phyloP scores from a whole-genome alignment of 345 rosid genomes.

The Acer campestre region DNA sequence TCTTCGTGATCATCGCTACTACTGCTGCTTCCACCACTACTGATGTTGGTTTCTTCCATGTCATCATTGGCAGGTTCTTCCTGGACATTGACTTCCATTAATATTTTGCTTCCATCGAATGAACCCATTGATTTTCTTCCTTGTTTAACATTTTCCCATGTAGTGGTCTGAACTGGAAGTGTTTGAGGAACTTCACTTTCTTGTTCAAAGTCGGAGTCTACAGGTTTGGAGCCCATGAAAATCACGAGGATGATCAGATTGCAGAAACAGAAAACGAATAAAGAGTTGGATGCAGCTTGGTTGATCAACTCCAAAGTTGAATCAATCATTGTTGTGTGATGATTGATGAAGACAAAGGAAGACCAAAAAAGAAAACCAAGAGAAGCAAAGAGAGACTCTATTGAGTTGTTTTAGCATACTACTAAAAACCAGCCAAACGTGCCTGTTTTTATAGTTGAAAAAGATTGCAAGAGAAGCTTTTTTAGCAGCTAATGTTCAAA shows the following conservation, averaged over 20 bases:
- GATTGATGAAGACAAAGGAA: background rate
- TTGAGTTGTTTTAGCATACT: background rate
- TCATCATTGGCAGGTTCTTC: background rate
- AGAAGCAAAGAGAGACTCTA: background rate
- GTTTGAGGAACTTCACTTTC: slow-evolving; percentile 5
- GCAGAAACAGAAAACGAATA: slow-evolving; percentile 51
- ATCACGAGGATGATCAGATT: slow-evolving; percentile 48
- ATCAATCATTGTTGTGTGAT: slow-evolving; percentile 32
- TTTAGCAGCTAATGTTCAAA: slow-evolving; percentile 20
- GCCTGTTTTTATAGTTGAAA: background rate
- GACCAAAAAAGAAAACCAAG: background rate
- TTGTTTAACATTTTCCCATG: slow-evolving; percentile 1
- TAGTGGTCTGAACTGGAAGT: background rate
- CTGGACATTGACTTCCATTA: background rate
- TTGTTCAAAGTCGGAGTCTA: slow-evolving; percentile 12
- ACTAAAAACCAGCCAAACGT: background rate
- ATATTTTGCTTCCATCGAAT: background rate
- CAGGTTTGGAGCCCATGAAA: slow-evolving; percentile 38
- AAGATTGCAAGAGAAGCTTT: slow-evolving; percentile 35
- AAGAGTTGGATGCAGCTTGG: slow-evolving; percentile 45
- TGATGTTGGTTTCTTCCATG: slow-evolving; percentile 3
- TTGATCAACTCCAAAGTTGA: slow-evolving; percentile 34
- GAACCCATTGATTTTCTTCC: slow-evolving; percentile 4
- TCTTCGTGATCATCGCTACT: background rate
- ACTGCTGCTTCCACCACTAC: background rate